Conservation (phyloP, 352 stramenopile genomes). For the Saprolegnia parasitica region DNA sequence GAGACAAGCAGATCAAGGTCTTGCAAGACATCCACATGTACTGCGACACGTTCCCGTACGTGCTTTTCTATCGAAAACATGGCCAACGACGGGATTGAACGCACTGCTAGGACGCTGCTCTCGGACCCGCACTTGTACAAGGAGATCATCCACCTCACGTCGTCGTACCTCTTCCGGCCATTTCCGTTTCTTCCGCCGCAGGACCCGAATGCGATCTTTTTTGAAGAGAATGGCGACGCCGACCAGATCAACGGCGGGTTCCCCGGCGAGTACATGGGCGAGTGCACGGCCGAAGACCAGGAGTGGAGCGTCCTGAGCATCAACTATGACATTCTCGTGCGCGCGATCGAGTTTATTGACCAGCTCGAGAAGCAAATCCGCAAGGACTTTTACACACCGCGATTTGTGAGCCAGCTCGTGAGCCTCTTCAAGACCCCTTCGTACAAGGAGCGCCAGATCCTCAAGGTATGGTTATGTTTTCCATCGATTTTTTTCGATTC, state of each 20-base stretch:
- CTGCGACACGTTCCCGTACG: conserved; percentile 64
- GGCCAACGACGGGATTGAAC: background rate
- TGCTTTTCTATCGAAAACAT: background rate
- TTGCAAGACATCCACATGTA: conserved; percentile 83
- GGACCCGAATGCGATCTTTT: conserved; percentile 72
- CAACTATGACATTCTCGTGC: conserved; percentile 77
- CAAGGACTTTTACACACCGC: conserved; percentile 79
- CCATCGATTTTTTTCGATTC: background rate
- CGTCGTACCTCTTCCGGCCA: conserved; percentile 77
- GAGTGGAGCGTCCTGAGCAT: conserved; percentile 72
- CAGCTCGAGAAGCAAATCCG: conserved; percentile 83
- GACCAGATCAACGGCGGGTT: conserved; percentile 4
- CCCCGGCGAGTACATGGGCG: conserved; percentile 14
- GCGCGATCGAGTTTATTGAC: conserved; percentile 85
- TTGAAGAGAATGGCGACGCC: conserved; percentile 45
- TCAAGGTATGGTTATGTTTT: conserved; percentile 41
- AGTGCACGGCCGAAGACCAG: conserved; percentile 50
- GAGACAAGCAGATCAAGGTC: conserved; percentile 75
- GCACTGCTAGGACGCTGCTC: conserved; percentile 31
- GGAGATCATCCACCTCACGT: conserved; percentile 73
- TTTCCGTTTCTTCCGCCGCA: conserved; percentile 49
- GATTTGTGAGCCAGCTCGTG: conserved; percentile 76
- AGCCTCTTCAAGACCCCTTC: conserved; percentile 84
- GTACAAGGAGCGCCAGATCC: conserved; percentile 79
- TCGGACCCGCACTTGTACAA: conserved; percentile 75